These are phyloP conservation scores for Hanseniaspora clermontiae DNA, from an alignment of 805 yeast genomes.

Conservation along the genomic window DNA sequence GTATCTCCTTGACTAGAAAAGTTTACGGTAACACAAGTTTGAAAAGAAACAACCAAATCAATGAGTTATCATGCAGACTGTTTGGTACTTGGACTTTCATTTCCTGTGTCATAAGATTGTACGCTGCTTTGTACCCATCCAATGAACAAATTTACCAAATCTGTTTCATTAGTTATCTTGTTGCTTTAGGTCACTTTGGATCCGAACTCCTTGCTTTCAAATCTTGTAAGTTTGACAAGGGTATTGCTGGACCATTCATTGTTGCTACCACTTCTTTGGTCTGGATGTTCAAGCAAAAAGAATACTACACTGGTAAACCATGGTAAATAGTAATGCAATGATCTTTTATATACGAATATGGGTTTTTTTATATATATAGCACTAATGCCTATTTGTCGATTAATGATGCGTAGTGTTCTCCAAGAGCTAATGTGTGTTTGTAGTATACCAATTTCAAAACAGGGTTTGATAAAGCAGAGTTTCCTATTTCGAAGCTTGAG, in stretches of 20 bases:
- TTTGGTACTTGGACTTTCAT: conserved; percentile 97
- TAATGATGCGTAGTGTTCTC: conserved; percentile 87
- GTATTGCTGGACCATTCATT: conserved; percentile 77
- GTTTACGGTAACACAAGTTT: conserved; percentile 49
- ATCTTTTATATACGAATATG: not conserved
- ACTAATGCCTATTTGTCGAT: conserved; percentile 28
- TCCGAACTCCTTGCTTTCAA: conserved; percentile 69
- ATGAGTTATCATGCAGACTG: conserved; percentile 75
- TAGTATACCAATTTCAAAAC: conserved; percentile 66
- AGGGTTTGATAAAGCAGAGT: conserved; percentile 32
- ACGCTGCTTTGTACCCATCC: conserved; percentile 68
- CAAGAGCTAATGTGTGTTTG: conserved; percentile 74
- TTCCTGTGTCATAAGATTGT: conserved; percentile 70
- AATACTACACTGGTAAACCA: conserved; percentile 38
- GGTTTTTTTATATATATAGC: not conserved
- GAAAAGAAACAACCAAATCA: conserved; percentile 41
- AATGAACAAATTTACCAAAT: conserved; percentile 64
- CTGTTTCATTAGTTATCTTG: conserved; percentile 63
- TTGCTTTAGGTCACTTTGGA: conserved; percentile 76
- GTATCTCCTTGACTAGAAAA: conserved; percentile 57
- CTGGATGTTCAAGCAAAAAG: conserved; percentile 73
- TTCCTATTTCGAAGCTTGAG: conserved; percentile 37
- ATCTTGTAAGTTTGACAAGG: conserved; percentile 76
- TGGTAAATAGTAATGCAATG: conserved; percentile 14
- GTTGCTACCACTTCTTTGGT: conserved; percentile 59